These are phyloP conservation scores for Cylindricascospora bacillispora DNA, from an alignment of 1,139 yeast genomes.

Conservation along the genomic window DNA sequence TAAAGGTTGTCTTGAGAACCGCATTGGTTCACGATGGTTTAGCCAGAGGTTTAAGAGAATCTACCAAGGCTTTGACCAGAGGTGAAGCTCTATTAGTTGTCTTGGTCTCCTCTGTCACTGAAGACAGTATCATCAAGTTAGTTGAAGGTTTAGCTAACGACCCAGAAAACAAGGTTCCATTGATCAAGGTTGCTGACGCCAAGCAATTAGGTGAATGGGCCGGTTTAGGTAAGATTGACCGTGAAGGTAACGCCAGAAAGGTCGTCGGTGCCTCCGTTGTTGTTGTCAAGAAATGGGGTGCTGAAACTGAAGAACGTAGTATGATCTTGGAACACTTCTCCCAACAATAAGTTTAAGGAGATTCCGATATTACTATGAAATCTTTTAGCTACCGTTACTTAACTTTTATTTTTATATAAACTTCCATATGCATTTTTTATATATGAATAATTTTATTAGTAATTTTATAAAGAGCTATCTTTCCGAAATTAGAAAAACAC, in stretches of 20 bases:
- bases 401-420: too few species aligned
- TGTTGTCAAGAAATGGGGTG: slow-evolving; percentile 99
- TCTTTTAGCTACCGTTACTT: too few species aligned
- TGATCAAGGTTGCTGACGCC: slow-evolving; percentile 98
- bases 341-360: slow-evolving; percentile 51
- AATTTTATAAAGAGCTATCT: too few species aligned
- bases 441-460: too few species aligned
- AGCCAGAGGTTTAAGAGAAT: slow-evolving; percentile 99
- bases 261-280: slow-evolving; percentile 99
- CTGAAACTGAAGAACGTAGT: slow-evolving; percentile 96
- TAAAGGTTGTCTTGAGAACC: slow-evolving; percentile 96
- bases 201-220: slow-evolving; percentile 99
- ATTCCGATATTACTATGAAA: too few species aligned
- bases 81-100: slow-evolving; percentile 98
- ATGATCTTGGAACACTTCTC: slow-evolving; percentile 94
- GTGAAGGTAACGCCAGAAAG: slow-evolving; percentile 99
- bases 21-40: slow-evolving; percentile 98
- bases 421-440: too few species aligned
- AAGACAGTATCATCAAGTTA: slow-evolving; percentile 91
- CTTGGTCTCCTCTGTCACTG: slow-evolving; percentile 96
- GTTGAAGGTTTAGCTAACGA: slow-evolving; percentile 99
- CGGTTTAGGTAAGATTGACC: slow-evolving; percentile 99
- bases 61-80: slow-evolving; percentile 96
- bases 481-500: too few species aligned
- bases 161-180: slow-evolving; percentile 92